Conservation (phyloP, 495 filamentous ascomycete genomes). For the Talaromyces adpressus region DNA sequence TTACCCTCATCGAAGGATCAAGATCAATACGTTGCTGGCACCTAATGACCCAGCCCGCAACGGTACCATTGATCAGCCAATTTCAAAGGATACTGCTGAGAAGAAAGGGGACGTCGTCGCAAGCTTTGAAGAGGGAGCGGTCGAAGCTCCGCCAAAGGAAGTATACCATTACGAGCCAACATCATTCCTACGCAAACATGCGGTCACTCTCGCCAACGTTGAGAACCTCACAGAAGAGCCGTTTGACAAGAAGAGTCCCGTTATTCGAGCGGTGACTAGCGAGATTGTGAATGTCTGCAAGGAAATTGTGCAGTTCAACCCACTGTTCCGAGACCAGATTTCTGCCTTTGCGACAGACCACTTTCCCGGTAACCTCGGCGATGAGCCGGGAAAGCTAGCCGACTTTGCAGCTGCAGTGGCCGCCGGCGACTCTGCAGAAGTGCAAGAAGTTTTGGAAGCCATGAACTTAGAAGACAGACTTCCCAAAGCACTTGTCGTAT, state of each 20-base stretch:
- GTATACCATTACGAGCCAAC: slow-evolving; percentile 69
- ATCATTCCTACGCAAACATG: slow-evolving; percentile 82
- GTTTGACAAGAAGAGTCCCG: slow-evolving; percentile 77
- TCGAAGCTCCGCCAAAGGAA: slow-evolving; percentile 37
- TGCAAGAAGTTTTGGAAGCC: slow-evolving; percentile 87
- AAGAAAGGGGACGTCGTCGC: slow-evolving; percentile 92
- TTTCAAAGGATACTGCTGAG: slow-evolving; percentile 36
- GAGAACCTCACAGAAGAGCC: slow-evolving; percentile 87
- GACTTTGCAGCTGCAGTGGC: slow-evolving; percentile 97
- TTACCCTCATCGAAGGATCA: slow-evolving; percentile 93
- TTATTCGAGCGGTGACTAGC: slow-evolving; percentile 84
- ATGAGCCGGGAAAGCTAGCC: slow-evolving; percentile 89
- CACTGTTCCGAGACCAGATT: slow-evolving; percentile 95
- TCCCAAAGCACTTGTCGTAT: slow-evolving; percentile 78
- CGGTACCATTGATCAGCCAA: slow-evolving; percentile 18
- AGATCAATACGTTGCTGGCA: slow-evolving; percentile 71
- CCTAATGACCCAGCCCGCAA: slow-evolving; percentile 37
- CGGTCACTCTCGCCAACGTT: slow-evolving; percentile 87
- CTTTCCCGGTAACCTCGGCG: slow-evolving; percentile 85
- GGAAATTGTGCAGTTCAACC: slow-evolving; percentile 87
- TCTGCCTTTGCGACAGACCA: slow-evolving; percentile 94
- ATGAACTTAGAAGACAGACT: slow-evolving; percentile 86
- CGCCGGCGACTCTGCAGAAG: slow-evolving; percentile 78
- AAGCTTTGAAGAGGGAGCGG: slow-evolving; percentile 78
- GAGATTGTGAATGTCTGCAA: slow-evolving; percentile 99